Percentiles rank a stretch among this genome's conserved stretches.
These are phyloP conservation scores for Anisodus tanguticus DNA, from an alignment of 257 asterid genomes.

Conservation along the genomic window DNA sequence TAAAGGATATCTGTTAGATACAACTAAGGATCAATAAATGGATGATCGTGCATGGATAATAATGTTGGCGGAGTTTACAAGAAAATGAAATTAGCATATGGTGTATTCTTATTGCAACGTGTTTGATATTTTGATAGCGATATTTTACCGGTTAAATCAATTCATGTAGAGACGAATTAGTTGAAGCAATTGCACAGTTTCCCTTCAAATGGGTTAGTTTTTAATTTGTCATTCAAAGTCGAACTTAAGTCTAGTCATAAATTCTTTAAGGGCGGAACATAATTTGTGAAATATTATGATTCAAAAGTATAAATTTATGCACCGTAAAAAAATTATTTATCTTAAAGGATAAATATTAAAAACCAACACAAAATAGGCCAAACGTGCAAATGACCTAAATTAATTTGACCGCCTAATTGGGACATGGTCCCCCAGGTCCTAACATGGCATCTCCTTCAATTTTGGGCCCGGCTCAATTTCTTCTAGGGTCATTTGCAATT, in stretches of 20 bases:
- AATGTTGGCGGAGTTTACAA: not conserved
- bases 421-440: not conserved
- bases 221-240: too few species aligned
- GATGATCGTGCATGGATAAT: not conserved
- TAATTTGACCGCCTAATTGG: not conserved
- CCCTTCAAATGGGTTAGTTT: too few species aligned
- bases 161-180: not conserved
- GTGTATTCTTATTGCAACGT: not conserved
- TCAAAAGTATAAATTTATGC: too few species aligned
- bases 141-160: not conserved
- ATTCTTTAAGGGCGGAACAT: too few species aligned
- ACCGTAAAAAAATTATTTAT: too few species aligned
- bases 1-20: not conserved
- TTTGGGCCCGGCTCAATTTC: not conserved
- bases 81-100: conserved; percentile 9
- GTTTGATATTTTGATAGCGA: not conserved
- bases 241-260: too few species aligned
- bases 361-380: too few species aligned
- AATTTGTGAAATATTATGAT: too few species aligned
- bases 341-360: too few species aligned
- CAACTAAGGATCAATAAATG: not conserved
- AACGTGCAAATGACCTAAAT: too few species aligned
- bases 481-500: not conserved
- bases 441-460: not conserved
- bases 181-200: not conserved